Base-by-base conservation (phyloP, 2,329 filamentous ascomycete genomes). In the Grosmannia serpens region DNA sequence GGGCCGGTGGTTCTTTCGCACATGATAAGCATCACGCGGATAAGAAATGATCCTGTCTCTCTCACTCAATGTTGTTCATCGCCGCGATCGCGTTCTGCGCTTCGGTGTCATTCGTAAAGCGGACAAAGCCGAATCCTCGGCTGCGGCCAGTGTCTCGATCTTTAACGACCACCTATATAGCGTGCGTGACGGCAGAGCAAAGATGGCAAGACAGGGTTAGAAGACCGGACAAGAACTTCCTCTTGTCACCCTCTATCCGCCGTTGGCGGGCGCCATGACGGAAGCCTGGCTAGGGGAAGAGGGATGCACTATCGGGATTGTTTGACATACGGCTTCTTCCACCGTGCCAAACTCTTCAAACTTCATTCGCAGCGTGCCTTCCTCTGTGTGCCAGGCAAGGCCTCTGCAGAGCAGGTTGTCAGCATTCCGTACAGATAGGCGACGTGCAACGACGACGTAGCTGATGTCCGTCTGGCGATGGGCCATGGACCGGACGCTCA, bases 351-450 rank as follows among this genome's bases (percentile, higher is more conserved):
- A 96, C 73, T 94, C 87, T 73, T 92, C 87, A 73, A 99, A 99
- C 75, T 96, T 96, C 70, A 87, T 78, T 69, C 89, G 87, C 65
- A 99, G 79, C 65, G 89, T 91, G 51, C 77, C 75, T 75, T 97
- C 92, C 74, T 95, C 91, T 64, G 94, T 99, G 78, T 96, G 91
- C 94, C 94, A 99, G 69, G 94, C 90, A 66, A 99, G 90, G 81
- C 94, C 94, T 70, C 92, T 96, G 59, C 26, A 49, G 20, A 47
- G 55, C 17, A n/a, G 10, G 15, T 55, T 58, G 61, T 65, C 60
- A 67, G 65, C 50, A 24, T n/a, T 51, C n/a, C 38, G 46, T 17
- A 10, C 22, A 26, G 22, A 26, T 8, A 15, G 11, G 11, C 15
- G 26, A 11, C 5, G 8, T 8, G 22, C 22, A 47, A 8, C 58